phyloP scores from a whole-genome alignment of 352 stramenopile species.

The Peronospora tabacina region DNA sequence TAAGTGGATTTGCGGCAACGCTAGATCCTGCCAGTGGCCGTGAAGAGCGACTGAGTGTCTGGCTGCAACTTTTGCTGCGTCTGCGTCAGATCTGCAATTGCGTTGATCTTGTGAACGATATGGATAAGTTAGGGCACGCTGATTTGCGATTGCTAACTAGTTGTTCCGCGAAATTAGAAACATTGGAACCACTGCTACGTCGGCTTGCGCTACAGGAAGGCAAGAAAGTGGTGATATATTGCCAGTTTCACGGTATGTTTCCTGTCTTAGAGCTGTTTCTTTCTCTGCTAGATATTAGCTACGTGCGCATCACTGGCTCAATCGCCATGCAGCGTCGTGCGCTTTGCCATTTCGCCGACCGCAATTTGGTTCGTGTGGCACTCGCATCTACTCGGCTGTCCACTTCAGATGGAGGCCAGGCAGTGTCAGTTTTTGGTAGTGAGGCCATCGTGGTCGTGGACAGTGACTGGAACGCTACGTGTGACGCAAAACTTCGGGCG shows the following conservation, averaged over 20 bases:
- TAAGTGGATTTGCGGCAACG: constrained; percentile 47
- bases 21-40: constrained; percentile 27
- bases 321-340: constrained; percentile 44
- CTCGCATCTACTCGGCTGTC: constrained; percentile 61
- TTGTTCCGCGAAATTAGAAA: constrained; percentile 60
- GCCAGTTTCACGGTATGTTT: constrained; percentile 65
- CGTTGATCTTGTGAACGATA: constrained; percentile 65
- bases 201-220: constrained; percentile 49
- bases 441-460: constrained; percentile 77
- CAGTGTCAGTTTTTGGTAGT: constrained; percentile 57
- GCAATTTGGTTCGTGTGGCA: constrained; percentile 51
- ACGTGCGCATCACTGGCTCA: constrained; percentile 56
- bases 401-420: constrained; percentile 30
- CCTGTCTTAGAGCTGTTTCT: constrained; percentile 67
- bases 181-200: constrained; percentile 43
- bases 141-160: constrained; percentile 50
- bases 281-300: constrained; percentile 50
- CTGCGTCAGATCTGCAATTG: constrained; percentile 75
- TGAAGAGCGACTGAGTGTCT: constrained; percentile 51
- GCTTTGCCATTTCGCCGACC: constrained; percentile 65
- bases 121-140: constrained; percentile 67
- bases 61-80: constrained; percentile 58
- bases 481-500: constrained; percentile 74
- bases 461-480: constrained; percentile 74
- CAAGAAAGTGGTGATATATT: constrained; percentile 73